Base-by-base conservation (phyloP, 176 grass and related monocot species). In the Aechmea fasciata region DNA sequence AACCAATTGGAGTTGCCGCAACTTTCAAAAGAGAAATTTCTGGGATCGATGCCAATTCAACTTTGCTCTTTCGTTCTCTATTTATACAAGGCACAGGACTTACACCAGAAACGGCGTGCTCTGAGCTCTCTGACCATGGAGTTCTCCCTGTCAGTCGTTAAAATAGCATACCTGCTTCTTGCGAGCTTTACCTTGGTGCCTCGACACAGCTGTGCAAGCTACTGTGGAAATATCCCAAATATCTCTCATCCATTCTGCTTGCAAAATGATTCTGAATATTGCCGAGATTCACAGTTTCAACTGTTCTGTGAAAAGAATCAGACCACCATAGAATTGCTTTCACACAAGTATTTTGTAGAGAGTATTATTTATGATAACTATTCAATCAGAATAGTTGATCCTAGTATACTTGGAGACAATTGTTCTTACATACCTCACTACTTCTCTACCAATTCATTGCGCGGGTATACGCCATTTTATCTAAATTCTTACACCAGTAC, bases 251-350 rank as follows among this genome's bases (percentile, higher is more conserved):
- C 70, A 15, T 72, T 72, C 26, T 50, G 70, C 14, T 53, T 72
- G 41, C 20, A 26, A 17, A 53, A 15, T 59, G 70, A 72, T 71
- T 52, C 24, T 14, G 19, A 14, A 15, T 2, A 48, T 22, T 72
- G 70, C 15, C 52, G 70, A 29, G 33, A 18, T 6, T 26, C 52
- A 23, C 52, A 9, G 52, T 59, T 57, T 29, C 23, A 72, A 52
- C 70, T 72, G 24, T 29, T 11, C 13, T 72, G 70, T 53, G 24
- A 72, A 59, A 41, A 55, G 26, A 72, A 72, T 24, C 70, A 47
- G 26, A 59, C 70, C 24, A 26, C 33, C 48, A 9, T 72, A 33
- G 33, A 72, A 52, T 14, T 57, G 13, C 6, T 2, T n/a, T 3
- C 3, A 52, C 12, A 11, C 8, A 14, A 15, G 9, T 57, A 59